These are phyloP conservation scores for Pharus latifolius DNA, from an alignment of 176 grass and related monocot species.

Conservation along the genomic window DNA sequence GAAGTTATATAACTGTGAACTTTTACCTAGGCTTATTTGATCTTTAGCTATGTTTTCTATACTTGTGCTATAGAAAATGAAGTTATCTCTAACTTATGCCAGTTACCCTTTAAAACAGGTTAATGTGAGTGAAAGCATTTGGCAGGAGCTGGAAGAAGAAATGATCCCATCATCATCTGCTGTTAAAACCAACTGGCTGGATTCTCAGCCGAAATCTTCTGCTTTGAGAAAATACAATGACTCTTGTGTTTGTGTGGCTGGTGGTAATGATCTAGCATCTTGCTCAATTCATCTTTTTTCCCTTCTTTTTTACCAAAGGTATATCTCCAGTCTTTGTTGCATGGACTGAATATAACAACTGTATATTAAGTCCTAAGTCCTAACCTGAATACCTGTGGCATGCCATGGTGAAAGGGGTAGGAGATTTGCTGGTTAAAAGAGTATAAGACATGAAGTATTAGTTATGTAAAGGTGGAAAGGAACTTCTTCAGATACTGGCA, in stretches of 20 bases:
- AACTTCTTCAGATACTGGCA: too few relatives aligned
- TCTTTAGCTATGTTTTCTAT: not conserved
- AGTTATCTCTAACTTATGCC: slow-evolving; percentile 20
- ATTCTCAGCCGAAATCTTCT: slow-evolving; percentile 60
- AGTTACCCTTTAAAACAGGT: slow-evolving; percentile 47
- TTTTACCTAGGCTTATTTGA: too few relatives aligned
- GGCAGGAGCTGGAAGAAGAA: slow-evolving; percentile 96
- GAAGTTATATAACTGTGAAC: slow-evolving; percentile 5
- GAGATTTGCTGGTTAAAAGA: too few relatives aligned
- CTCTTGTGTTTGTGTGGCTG: slow-evolving; percentile 68
- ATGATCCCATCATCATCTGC: slow-evolving; percentile 78
- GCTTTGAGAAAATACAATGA: slow-evolving; percentile 54
- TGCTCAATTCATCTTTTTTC: too few relatives aligned
- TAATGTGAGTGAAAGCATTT: slow-evolving; percentile 69
- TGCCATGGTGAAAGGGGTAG: too few relatives aligned
- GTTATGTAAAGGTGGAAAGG: too few relatives aligned
- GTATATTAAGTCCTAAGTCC: too few relatives aligned
- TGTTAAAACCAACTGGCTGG: slow-evolving; percentile 88
- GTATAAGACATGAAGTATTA: too few relatives aligned
- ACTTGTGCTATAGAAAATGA: not conserved
- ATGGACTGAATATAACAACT: too few relatives aligned
- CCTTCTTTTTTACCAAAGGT: not conserved
- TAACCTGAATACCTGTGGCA: not conserved
- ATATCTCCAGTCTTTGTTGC: too few relatives aligned
- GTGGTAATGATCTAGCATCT: slow-evolving; percentile 37